phyloP scores from a whole-genome alignment of 2,329 filamentous ascomycete genomes.

The Nemania sp. region DNA sequence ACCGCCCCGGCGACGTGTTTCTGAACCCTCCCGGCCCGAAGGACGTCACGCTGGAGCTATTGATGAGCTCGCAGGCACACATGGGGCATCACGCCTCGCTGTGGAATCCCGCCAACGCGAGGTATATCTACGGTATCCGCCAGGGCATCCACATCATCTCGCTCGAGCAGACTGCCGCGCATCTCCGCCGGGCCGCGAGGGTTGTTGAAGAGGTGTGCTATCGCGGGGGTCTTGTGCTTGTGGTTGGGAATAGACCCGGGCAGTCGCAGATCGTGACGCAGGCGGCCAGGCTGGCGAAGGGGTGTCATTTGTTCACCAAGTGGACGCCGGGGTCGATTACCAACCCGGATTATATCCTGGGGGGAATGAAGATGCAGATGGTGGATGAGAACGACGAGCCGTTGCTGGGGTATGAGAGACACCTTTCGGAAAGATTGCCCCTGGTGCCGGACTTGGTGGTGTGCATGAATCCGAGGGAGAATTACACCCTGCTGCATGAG shows the following conservation, averaged over 20 bases:
- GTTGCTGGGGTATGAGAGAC: slow-evolving; percentile 71
- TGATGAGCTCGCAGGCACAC: slow-evolving; percentile 88
- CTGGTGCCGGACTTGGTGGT: slow-evolving; percentile 91
- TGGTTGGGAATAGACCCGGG: slow-evolving; percentile 86
- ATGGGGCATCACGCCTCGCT: slow-evolving; percentile 90
- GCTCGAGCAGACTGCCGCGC: slow-evolving; percentile 86
- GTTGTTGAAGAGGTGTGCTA: slow-evolving; percentile 89
- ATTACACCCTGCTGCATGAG: slow-evolving; percentile 90
- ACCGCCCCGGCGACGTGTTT: slow-evolving; percentile 75
- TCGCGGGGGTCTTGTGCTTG: slow-evolving; percentile 85
- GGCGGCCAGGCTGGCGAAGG: slow-evolving; percentile 81
- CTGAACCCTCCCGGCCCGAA: slow-evolving; percentile 78
- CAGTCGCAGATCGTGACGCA: slow-evolving; percentile 84
- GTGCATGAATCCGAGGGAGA: slow-evolving; percentile 92
- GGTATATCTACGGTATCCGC: slow-evolving; percentile 92
- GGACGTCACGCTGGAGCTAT: slow-evolving; percentile 89
- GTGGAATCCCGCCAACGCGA: slow-evolving; percentile 94
- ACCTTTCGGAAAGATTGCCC: slow-evolving; percentile 71
- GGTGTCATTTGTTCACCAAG: slow-evolving; percentile 89
- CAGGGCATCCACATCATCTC: slow-evolving; percentile 93
- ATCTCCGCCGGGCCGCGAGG: slow-evolving; percentile 92
- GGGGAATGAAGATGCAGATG: slow-evolving; percentile 75
- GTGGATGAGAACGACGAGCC: slow-evolving; percentile 79
- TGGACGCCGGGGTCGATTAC: slow-evolving; percentile 95
- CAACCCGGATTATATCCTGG: slow-evolving; percentile 91